Evolutionary conservation across 1,284 basidiomycete genomes (phyloP), one percentile per base, ranked within the genome.

Genomic region (Hymenochaete sp.): DNA sequence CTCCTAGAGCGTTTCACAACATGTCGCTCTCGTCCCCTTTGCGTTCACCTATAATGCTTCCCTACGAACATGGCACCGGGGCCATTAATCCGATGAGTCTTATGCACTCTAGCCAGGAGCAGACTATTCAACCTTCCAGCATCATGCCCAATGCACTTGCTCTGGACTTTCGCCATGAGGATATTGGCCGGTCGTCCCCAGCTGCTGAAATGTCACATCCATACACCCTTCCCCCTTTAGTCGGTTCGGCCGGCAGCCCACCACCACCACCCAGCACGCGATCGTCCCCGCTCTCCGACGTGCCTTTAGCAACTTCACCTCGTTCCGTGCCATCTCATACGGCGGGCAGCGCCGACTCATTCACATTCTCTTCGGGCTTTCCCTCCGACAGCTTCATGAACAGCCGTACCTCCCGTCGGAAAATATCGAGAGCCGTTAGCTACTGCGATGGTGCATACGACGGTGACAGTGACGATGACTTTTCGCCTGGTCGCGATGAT

Each of bases 391-490:
- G 19, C 10, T 29, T 35, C 25, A n/a, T 50, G 39, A 14, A 42
- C 3, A 33, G 18, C 10, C 31, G 48, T 3, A 26, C 38, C 16
- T 38, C 38, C 31, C 38, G 48, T 4, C 38, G 44, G 19, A 50
- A 42, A 40, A 39, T 22, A 8, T 31, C 39, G 6, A 35, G 32
- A n/a, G 44, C 39, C 14, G 35, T 46, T 11, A 43, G 40, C 16
- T 51, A 47, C 36, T 18, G 36, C 9, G 49, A 51, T 14, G 40
- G 14, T 8, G 45, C 39, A 2, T 51, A 39, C 26, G 45, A 44
- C 18, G 45, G 45, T 4, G 49, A 51, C 8, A 51, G 49, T 25
- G 49, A 51, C 37, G 45, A 44, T 3, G 49, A 51, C 14, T 36
- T 44, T 24, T 35, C 44, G 3, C 32, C 35, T 27, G 36, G 14